Evolutionary conservation across 163 green algal species (phyloP), one percentile per base, ranked within the genome.

Genomic region (Coccomyxa subellipsoidea): DNA sequence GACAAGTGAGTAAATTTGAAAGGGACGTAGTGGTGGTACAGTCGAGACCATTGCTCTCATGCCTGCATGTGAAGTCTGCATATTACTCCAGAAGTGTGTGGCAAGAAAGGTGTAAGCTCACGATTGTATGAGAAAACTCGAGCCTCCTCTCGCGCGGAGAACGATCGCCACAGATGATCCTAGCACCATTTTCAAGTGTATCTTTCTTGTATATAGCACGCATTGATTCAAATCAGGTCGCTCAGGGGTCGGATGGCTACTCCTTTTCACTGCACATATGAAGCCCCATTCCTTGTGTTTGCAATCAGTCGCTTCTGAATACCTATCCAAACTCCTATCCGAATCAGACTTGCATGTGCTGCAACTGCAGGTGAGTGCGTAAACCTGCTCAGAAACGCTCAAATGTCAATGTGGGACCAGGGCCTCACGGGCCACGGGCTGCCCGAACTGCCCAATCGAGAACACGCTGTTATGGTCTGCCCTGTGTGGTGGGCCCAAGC

Each of bases 101-200:
- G 0, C n/a, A 77, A 9, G 32, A 31, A 10, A 53, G 27, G 32
- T n/a, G 70, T 7, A 34, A 25, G 21, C 83, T 82, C 76, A 90
- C 87, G 80, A 86, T n/a, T 89, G 85, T 21, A 88, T 69, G 70
- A 90, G 59, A 29, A 90, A 81, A 39, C 86, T 89, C 21, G n/a
- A 47, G 29, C 87, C 87, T 34, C 69, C 79, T 54, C 84, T 86
- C 10, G 87, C 79, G 0, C 87, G 54, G 34, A 87, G 54, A 25
- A 81, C 83, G 0, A 87, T 31, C 29, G 83, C 83, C 27, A 84
- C 53, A 34, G 73, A 77, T 10, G 76, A 54, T 29, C 69, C 78
- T 23, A 40, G 31, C 25, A 77, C 77, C 77, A 82, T 85, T 25
- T 59, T 59, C 47, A 59, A 59, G 15, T 59, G 15, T 27, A 7